Conservation (phyloP, 2,329 filamentous ascomycete species). For the Pseudogymnoascus sp. region DNA sequence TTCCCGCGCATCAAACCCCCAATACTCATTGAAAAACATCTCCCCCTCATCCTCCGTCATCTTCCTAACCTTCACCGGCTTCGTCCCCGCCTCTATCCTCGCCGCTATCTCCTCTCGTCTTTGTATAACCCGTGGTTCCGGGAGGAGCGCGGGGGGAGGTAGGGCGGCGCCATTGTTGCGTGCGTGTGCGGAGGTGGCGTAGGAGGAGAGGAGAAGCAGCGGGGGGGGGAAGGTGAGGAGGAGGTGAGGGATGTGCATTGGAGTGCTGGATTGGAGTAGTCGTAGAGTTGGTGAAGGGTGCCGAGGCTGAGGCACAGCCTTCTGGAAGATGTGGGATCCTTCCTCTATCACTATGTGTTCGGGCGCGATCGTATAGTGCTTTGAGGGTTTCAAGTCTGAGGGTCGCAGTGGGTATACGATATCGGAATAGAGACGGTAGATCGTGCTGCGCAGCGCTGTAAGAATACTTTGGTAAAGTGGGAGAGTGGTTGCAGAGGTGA, state of each 20-base stretch:
- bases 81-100: conserved; percentile 28
- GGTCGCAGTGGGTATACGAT: too few relatives aligned
- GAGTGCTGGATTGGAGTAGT: neutral
- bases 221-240: conserved; percentile 35
- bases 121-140: conserved; percentile 31
- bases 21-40: conserved; percentile 66
- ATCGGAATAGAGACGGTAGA: neutral
- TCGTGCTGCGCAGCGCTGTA: neutral
- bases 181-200: conserved; percentile 29
- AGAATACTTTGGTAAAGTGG: neutral
- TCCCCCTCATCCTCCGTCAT: conserved; percentile 62
- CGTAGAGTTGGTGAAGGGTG: neutral
- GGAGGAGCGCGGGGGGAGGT: conserved; percentile 36
- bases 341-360: too few relatives aligned
- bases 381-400: too few relatives aligned
- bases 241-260: conserved; percentile 33
- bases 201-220: conserved; percentile 37
- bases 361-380: too few relatives aligned
- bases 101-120: conserved; percentile 32
- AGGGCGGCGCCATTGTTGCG: conserved; percentile 32
- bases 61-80: conserved; percentile 59
- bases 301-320: neutral
- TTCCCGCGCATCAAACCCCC: conserved; percentile 24
- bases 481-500: neutral
- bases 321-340: neutral